A percentile compares a stretch with the other conserved stretches of the same genome.
phyloP scores from a whole-genome alignment of 345 rosid species.

The Pistacia atlantica region DNA sequence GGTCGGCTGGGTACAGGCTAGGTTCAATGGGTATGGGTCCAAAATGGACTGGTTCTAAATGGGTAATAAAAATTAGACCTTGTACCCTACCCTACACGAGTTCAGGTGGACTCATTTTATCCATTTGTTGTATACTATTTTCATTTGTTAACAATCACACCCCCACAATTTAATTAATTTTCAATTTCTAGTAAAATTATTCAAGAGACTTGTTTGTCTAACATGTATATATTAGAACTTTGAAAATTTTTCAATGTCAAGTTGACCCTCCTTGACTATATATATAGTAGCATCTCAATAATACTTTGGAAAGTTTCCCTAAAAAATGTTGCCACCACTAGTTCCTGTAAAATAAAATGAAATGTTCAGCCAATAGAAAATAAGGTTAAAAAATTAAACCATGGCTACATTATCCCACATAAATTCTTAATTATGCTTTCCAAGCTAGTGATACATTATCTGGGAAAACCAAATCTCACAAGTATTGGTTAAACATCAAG shows the following conservation, averaged over 20 bases:
- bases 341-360: constrained; percentile 54
- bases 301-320: constrained; percentile 60
- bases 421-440: background rate
- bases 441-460: background rate
- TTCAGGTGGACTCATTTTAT: too few relatives aligned
- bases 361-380: constrained; percentile 3
- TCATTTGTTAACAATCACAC: too few relatives aligned
- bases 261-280: background rate
- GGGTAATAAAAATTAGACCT: too few relatives aligned
- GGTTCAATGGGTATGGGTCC: too few relatives aligned
- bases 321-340: constrained; percentile 92
- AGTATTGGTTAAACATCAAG: background rate
- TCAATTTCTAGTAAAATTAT: background rate
- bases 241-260: too few relatives aligned
- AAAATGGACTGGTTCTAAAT: too few relatives aligned
- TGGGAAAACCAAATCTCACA: background rate
- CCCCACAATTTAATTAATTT: too few relatives aligned
- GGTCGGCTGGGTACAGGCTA: too few relatives aligned
- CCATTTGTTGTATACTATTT: too few relatives aligned
- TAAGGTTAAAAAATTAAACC: background rate
- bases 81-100: too few relatives aligned
- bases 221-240: too few relatives aligned
- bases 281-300: background rate
- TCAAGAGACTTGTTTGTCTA: background rate
- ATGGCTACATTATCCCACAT: background rate